Base-by-base conservation (phyloP, 1,284 basidiomycete species). In the Malassezia sympodialis region DNA sequence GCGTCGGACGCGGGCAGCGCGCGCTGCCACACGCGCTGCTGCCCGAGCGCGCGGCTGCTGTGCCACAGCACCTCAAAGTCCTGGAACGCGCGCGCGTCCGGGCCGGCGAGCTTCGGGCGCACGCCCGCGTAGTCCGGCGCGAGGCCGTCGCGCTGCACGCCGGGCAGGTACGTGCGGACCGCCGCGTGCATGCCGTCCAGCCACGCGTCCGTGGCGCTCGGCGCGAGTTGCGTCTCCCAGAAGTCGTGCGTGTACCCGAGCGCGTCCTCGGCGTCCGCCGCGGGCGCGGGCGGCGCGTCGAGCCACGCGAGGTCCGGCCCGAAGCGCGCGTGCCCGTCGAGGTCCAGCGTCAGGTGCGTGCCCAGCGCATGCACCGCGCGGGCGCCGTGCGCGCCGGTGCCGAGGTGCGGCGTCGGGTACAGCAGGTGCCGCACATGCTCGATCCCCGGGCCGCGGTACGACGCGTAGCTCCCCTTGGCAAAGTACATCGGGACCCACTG, bases 281-380 rank as follows among this genome's bases (percentile, higher is more conserved):
- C 31, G 8, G 17, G 2, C 7, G n/a, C 24, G 0, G 50, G 12
- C 1, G 66, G 62, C 2, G 69, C 65, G 1, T 56, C 81, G 80
- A 67, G 96, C 83, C 88, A 90, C 71, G 96, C 86, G 8, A 91
- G 80, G 69, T 96, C 90, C 3, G 93, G 94, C 0, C 93, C 93
- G 73, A 99, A 98, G 23, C 83, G 82, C 48, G 98, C 80, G 63
- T 87, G 86, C 0, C 88, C 87, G 50, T 86, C 81, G 56, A 99
- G 74, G 75, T 93, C 88, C 39, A 98, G 77, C 23, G 65, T 73
- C 19, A 69, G 56, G 43, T 67, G 66, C 2, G 62, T 71, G 44
- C 72, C 72, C n/a, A 74, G 57, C 24, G 68, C 64, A 28, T 70
- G 68, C 46, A 68, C 63, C 5, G 61, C 61, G 40, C 69, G 68